Evolutionary conservation across 805 yeast species (phyloP).

Genomic region (Candida andamanensis): DNA sequence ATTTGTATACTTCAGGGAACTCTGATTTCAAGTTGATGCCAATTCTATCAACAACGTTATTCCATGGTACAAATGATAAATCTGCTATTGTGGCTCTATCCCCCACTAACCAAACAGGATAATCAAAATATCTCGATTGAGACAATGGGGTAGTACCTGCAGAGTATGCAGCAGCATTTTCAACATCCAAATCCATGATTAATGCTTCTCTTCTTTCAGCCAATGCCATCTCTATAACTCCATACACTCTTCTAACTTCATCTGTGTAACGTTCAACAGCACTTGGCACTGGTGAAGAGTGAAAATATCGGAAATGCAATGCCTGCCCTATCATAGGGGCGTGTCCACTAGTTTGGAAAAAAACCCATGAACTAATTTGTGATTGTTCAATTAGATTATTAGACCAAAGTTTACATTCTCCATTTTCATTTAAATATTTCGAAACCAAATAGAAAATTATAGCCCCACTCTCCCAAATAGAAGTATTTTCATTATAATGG

Average conservation of each 20-base stretch:
- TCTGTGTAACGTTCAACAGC: conserved; percentile 89
- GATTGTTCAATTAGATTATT: conserved; percentile 73
- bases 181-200: conserved; percentile 82
- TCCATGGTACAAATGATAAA: conserved; percentile 93
- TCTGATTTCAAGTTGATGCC: conserved; percentile 84
- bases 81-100: conserved; percentile 81
- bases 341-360: conserved; percentile 94
- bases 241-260: conserved; percentile 89
- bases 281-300: conserved; percentile 75
- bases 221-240: conserved; percentile 90
- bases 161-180: conserved; percentile 80
- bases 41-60: conserved; percentile 87
- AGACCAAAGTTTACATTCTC: conserved; percentile 75
- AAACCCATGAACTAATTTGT: conserved; percentile 83
- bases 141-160: conserved; percentile 85
- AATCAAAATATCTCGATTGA: conserved; percentile 81
- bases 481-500: conserved; percentile 71
- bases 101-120: conserved; percentile 94
- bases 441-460: conserved; percentile 78
- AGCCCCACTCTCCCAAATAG: conserved; percentile 95
- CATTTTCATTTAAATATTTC: conserved; percentile 56
- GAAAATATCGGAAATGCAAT: conserved; percentile 87
- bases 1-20: conserved; percentile 91
- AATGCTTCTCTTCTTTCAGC: conserved; percentile 89
- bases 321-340: conserved; percentile 99